phyloP scores from a whole-genome alignment of 371 early-diverging fungal species.

The Lichtheimia corymbifera region DNA sequence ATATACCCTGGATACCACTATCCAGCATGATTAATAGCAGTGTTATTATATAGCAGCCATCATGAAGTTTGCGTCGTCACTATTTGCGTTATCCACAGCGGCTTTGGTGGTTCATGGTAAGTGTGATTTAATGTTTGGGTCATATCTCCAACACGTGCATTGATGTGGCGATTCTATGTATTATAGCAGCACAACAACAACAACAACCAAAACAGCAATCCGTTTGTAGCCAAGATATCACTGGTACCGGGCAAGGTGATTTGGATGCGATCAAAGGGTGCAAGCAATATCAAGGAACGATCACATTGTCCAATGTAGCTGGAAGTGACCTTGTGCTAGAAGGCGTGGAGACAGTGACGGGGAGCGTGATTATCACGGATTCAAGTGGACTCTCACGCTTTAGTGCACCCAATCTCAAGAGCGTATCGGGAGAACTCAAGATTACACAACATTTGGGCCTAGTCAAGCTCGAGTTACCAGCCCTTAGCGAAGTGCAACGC shows the following conservation, averaged over 20 bases:
- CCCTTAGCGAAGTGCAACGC: constrained; percentile 33
- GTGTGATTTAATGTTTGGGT: too few relatives aligned
- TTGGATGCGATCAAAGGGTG: constrained; percentile 49
- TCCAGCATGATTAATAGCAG: too few relatives aligned
- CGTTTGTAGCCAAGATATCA: constrained; percentile 27
- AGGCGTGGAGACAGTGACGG: constrained; percentile 41
- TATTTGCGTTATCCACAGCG: background rate
- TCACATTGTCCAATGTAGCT: constrained; percentile 32
- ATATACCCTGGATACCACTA: too few relatives aligned
- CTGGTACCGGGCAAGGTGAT: constrained; percentile 41
- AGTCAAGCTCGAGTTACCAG: constrained; percentile 35
- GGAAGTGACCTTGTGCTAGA: constrained; percentile 25
- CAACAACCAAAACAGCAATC: background rate
- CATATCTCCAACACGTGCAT: background rate
- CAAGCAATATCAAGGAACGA: constrained; percentile 42
- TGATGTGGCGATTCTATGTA: background rate
- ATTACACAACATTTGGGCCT: constrained; percentile 53
- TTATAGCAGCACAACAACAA: background rate
- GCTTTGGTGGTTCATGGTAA: background rate
- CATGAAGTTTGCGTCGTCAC: too few relatives aligned
- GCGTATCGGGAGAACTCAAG: constrained; percentile 42
- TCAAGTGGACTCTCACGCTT: constrained; percentile 39
- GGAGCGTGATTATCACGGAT: constrained; percentile 42
- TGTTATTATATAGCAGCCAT: too few relatives aligned
- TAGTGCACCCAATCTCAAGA: constrained; percentile 44